Conservation (phyloP, 1,139 yeast genomes). For the Saccharomycopsis hybrid region DNA sequence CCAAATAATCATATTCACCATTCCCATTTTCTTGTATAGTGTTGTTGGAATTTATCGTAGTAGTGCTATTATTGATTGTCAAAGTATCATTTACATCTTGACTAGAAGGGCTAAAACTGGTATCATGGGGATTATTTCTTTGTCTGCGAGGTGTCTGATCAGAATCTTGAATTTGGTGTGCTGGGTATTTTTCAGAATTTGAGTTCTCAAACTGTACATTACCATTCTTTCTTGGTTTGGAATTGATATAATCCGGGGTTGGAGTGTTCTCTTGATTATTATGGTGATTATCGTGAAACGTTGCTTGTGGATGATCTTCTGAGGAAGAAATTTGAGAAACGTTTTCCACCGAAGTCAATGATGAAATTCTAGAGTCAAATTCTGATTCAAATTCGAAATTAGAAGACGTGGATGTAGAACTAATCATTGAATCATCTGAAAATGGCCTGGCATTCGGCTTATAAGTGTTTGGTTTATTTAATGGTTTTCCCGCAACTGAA, state of each 20-base stretch:
- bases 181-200: too few relatives aligned
- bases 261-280: slow-evolving; percentile 10
- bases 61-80: slow-evolving; percentile 15
- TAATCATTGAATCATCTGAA: slow-evolving; percentile 18
- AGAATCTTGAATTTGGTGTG: too few relatives aligned
- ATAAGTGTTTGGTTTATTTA: neutral
- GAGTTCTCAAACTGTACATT: neutral
- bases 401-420: slow-evolving; percentile 8
- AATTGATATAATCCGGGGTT: slow-evolving; percentile 13
- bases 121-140: too few relatives aligned
- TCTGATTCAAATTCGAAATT: slow-evolving; percentile 13
- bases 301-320: too few relatives aligned
- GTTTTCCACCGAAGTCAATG: slow-evolving; percentile 16
- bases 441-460: slow-evolving; percentile 11
- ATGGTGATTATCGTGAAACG: neutral
- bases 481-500: too few relatives aligned
- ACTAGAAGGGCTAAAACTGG: neutral
- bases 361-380: slow-evolving; percentile 16
- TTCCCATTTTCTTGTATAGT: slow-evolving; percentile 5
- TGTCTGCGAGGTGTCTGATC: too few relatives aligned
- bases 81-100: neutral
- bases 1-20: neutral
- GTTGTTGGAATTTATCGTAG: slow-evolving; percentile 15
- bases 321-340: slow-evolving; percentile 7
- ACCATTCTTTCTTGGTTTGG: neutral